phyloP scores from a whole-genome alignment of 768 basidiomycete species.

The Lentinula lateritia region DNA sequence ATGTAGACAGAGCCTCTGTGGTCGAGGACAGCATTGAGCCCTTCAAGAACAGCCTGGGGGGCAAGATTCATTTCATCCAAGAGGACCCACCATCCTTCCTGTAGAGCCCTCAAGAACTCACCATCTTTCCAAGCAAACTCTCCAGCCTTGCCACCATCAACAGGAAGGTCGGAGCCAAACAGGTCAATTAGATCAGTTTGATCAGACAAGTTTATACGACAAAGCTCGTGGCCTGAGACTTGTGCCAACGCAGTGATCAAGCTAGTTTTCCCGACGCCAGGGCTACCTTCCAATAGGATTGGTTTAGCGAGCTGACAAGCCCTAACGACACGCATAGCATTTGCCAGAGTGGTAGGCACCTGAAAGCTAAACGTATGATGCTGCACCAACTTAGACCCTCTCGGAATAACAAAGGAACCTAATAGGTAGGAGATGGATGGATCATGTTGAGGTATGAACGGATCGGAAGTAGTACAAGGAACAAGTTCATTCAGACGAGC shows the following conservation, averaged over 20 bases:
- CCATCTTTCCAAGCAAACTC: slow-evolving; percentile 98
- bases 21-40: slow-evolving; percentile 92
- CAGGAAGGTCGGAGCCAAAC: slow-evolving; percentile 93
- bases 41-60: slow-evolving; percentile 93
- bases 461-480: slow-evolving; percentile 31
- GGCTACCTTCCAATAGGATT: slow-evolving; percentile 93
- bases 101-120: slow-evolving; percentile 88
- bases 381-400: slow-evolving; percentile 39
- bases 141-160: slow-evolving; percentile 85
- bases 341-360: slow-evolving; percentile 85
- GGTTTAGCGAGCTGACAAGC: slow-evolving; percentile 90
- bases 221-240: slow-evolving; percentile 70
- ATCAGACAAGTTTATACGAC: slow-evolving; percentile 95
- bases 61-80: slow-evolving; percentile 99
- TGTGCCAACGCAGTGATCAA: slow-evolving; percentile 84
- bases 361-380: slow-evolving; percentile 66
- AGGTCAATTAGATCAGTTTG: slow-evolving; percentile 96
- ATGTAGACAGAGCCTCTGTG: slow-evolving; percentile 94
- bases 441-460: slow-evolving; percentile 25
- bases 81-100: slow-evolving; percentile 96
- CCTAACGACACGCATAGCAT: slow-evolving; percentile 82
- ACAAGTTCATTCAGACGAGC: slow-evolving; percentile 50
- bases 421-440: slow-evolving; percentile 42
- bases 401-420: slow-evolving; percentile 68
- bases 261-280: slow-evolving; percentile 97